phyloP scores from a whole-genome alignment of 2,329 filamentous ascomycete genomes.

The Fusarium sp. region DNA sequence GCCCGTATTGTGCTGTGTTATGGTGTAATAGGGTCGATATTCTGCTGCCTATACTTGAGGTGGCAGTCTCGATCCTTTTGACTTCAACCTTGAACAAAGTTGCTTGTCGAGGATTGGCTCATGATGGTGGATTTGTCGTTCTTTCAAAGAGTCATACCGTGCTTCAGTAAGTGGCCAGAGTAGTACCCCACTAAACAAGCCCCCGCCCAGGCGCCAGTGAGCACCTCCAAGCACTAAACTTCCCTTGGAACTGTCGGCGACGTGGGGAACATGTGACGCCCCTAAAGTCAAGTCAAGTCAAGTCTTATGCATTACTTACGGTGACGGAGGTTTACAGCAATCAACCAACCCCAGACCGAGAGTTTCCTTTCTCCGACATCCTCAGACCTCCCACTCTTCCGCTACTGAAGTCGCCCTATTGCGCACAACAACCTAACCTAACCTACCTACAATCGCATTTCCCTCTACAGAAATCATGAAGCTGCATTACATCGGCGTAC shows the following conservation, averaged over 20 bases:
- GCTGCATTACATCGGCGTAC: constrained; percentile 87
- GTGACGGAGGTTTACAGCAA: constrained; percentile 33
- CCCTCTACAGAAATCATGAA: constrained; percentile 71
- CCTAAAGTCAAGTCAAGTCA: constrained; percentile 17
- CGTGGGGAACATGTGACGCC: constrained; percentile 48
- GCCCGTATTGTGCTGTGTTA: background rate
- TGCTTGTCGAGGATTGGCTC: constrained; percentile 33
- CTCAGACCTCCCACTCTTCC: constrained; percentile 8
- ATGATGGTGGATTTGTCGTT: constrained; percentile 22
- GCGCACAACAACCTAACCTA: background rate
- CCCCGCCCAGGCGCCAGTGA: constrained; percentile 34
- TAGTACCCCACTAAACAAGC: constrained; percentile 31
- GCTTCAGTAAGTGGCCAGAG: background rate
- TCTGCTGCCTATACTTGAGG: constrained; percentile 27
- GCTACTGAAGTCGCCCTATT: background rate
- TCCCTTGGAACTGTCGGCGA: constrained; percentile 36
- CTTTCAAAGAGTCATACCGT: constrained; percentile 41
- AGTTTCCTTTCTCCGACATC: constrained; percentile 20
- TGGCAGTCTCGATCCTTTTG: constrained; percentile 27
- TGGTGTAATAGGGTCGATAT: constrained; percentile 6
- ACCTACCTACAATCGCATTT: background rate
- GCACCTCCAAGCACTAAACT: constrained; percentile 28
- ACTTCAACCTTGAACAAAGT: constrained; percentile 21
- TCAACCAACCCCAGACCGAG: constrained; percentile 24
- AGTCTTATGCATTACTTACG: constrained; percentile 17